phyloP scores from a whole-genome alignment of 371 early-diverging fungal genomes.

The Funneliformis caledonium region DNA sequence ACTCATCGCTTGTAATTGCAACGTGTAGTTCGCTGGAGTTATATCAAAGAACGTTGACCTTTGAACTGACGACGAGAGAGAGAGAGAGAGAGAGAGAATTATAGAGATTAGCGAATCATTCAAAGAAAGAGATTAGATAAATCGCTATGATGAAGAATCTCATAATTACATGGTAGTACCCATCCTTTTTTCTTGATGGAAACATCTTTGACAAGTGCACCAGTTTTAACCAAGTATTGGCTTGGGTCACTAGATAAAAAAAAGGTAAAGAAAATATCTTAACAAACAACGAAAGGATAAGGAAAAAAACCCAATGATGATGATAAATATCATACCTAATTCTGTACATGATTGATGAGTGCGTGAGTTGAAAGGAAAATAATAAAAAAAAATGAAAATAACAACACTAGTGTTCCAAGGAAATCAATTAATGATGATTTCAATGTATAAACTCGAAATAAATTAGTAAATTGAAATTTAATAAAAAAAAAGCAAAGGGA shows the following conservation, averaged over 20 bases:
- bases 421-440: too few species aligned
- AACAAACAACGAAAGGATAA: neutral
- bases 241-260: slow-evolving; percentile 42
- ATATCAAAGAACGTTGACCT: slow-evolving; percentile 45
- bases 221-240: slow-evolving; percentile 56
- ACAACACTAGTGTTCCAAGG: too few species aligned
- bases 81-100: neutral
- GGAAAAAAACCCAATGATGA: neutral
- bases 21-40: slow-evolving; percentile 54
- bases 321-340: slow-evolving; percentile 5
- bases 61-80: slow-evolving; percentile 35
- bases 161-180: slow-evolving; percentile 49
- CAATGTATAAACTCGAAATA: too few species aligned
- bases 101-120: neutral
- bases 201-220: slow-evolving; percentile 53
- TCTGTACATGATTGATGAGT: neutral
- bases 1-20: slow-evolving; percentile 57
- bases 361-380: too few species aligned
- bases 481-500: too few species aligned
- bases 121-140: too few species aligned
- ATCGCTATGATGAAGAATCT: too few species aligned
- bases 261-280: neutral
- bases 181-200: slow-evolving; percentile 66
- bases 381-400: too few species aligned
- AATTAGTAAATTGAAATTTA: too few species aligned